phyloP scores from a whole-genome alignment of 805 yeast species.

The Candida dendrica region DNA sequence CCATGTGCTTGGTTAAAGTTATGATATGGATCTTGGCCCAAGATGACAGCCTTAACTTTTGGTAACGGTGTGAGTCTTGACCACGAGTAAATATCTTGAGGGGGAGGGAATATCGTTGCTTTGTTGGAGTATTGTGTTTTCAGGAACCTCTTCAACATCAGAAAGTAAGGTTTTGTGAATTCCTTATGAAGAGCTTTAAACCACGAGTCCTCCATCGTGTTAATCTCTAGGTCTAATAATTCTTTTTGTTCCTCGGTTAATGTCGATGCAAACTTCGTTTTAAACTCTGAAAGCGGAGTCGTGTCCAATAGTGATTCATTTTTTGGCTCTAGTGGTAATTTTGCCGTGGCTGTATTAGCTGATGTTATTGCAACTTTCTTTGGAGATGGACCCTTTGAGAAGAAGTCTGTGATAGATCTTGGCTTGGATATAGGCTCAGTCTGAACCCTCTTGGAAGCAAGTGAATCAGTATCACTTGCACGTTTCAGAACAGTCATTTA shows the following conservation, averaged over 20 bases:
- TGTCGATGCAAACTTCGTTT: conserved; percentile 40
- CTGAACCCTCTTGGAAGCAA: not conserved
- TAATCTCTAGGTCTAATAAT: conserved; percentile 60
- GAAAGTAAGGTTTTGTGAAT: conserved; percentile 78
- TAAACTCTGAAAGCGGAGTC: conserved; percentile 17
- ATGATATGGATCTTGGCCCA: conserved; percentile 98
- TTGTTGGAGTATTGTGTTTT: conserved; percentile 33
- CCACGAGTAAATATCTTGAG: conserved; percentile 82
- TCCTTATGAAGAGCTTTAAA: conserved; percentile 60
- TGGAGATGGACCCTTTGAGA: not conserved
- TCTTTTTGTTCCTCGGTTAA: conserved; percentile 40
- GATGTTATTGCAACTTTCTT: not conserved
- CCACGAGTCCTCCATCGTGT: conserved; percentile 74
- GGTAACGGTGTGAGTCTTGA: conserved; percentile 74
- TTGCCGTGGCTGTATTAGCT: not conserved
- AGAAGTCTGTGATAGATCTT: not conserved
- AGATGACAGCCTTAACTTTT: conserved; percentile 64
- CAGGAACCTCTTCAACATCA: conserved; percentile 62
- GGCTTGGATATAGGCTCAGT: not conserved
- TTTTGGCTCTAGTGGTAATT: not conserved
- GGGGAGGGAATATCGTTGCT: conserved; percentile 73
- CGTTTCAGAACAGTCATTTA: not conserved
- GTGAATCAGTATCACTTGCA: not conserved
- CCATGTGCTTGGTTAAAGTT: conserved; percentile 94
- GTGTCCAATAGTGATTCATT: too few relatives aligned